phyloP scores from a whole-genome alignment of 192 early-diverging fungal genomes.

The Gigaspora rosea region DNA sequence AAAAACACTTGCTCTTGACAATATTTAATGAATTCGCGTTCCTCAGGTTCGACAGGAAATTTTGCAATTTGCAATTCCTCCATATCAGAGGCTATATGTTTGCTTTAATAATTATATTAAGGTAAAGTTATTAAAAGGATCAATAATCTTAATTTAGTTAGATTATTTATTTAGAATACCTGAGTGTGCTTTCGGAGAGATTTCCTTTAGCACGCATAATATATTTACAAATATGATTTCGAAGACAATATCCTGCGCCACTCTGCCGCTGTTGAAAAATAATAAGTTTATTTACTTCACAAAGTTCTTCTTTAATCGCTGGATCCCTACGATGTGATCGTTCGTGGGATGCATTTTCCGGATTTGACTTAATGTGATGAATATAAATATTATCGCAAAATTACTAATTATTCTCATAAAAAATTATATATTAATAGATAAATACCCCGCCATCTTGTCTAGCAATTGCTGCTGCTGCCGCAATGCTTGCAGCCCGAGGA shows the following conservation, averaged over 20 bases:
- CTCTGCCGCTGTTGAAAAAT: neutral
- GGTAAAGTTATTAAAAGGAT: neutral
- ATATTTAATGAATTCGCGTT: conserved; percentile 2
- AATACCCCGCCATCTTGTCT: neutral
- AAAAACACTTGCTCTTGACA: neutral
- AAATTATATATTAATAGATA: neutral
- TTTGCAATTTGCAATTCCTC: neutral
- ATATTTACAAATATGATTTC: conserved; percentile 14
- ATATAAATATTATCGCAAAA: neutral
- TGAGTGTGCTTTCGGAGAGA: neutral
- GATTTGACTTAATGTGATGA: neutral
- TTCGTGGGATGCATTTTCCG: neutral
- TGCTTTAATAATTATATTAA: neutral
- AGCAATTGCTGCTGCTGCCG: neutral
- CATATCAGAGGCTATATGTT: neutral
- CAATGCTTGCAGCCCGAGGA: neutral
- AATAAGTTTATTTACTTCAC: neutral
- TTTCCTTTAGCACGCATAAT: neutral
- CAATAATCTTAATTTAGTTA: neutral
- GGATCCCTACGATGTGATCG: neutral
- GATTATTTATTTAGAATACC: neutral
- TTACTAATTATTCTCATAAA: neutral
- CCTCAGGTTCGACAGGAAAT: neutral
- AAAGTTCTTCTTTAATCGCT: neutral
- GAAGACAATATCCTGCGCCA: neutral